A percentile compares a stretch with the other conserved stretches of the same genome.
phyloP scores from a whole-genome alignment of 2,329 filamentous ascomycete species.

The Aspergillus costaricaensis region DNA sequence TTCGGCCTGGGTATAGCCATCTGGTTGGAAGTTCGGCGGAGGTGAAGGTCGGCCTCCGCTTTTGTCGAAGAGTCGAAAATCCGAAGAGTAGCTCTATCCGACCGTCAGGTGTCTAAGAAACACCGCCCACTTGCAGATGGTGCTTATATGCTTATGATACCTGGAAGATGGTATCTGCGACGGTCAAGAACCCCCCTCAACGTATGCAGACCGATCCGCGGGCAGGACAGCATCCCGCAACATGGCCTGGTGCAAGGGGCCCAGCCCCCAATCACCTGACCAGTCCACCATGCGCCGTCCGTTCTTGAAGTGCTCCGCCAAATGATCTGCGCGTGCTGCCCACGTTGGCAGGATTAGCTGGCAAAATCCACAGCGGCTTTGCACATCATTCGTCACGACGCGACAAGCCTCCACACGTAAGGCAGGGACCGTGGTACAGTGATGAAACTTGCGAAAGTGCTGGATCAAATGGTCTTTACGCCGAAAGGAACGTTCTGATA shows the following conservation, averaged over 20 bases:
- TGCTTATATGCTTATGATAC: too few relatives aligned
- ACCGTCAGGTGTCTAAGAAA: too few relatives aligned
- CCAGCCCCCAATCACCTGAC: constrained; percentile 57
- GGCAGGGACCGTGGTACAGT: constrained; percentile 51
- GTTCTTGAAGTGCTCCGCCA: constrained; percentile 58
- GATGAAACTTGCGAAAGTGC: constrained; percentile 58
- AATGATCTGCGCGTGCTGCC: constrained; percentile 55
- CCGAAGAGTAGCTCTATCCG: too few relatives aligned
- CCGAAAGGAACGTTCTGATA: constrained; percentile 56
- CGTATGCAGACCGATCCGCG: constrained; percentile 16
- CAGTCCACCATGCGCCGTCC: constrained; percentile 57
- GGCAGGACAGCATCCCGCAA: constrained; percentile 41
- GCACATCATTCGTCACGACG: constrained; percentile 52
- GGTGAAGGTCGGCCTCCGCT: too few relatives aligned
- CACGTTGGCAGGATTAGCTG: constrained; percentile 50
- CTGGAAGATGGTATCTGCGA: too few relatives aligned
- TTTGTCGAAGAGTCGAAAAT: too few relatives aligned
- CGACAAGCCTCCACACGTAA: constrained; percentile 60
- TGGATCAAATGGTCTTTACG: constrained; percentile 61
- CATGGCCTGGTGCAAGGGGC: constrained; percentile 31
- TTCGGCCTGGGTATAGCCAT: too few relatives aligned
- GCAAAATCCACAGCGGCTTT: constrained; percentile 58
- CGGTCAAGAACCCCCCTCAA: background rate
- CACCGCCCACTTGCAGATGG: too few relatives aligned
- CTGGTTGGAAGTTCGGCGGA: too few relatives aligned